These are phyloP conservation scores for Xerocomellus intermedius DNA, from an alignment of 768 basidiomycete genomes.

Conservation along the genomic window DNA sequence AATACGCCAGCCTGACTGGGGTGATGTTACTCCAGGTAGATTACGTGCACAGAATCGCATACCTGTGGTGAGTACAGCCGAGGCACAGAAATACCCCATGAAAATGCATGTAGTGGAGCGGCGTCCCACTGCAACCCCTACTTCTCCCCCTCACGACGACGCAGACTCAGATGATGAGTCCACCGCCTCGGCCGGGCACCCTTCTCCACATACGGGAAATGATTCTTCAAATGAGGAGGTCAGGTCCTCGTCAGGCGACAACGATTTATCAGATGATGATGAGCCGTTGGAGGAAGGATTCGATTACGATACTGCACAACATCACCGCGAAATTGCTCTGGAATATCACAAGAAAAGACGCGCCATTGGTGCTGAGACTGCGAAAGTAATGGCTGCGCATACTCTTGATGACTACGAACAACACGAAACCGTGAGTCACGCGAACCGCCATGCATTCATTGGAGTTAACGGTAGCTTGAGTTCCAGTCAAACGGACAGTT, in stretches of 20 bases:
- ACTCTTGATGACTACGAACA: constrained; percentile 43
- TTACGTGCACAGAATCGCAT: constrained; percentile 41
- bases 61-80: constrained; percentile 30
- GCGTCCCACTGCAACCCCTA: constrained; percentile 34
- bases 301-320: constrained; percentile 60
- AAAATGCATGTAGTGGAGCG: constrained; percentile 71
- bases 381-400: constrained; percentile 49
- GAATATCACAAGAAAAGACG: constrained; percentile 66
- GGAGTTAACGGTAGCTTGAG: neutral
- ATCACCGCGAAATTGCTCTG: constrained; percentile 73
- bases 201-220: constrained; percentile 36
- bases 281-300: constrained; percentile 47
- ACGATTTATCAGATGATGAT: constrained; percentile 36
- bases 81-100: constrained; percentile 50
- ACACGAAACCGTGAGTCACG: constrained; percentile 42
- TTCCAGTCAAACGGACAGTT: constrained; percentile 45
- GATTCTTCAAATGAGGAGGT: constrained; percentile 21
- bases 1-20: constrained; percentile 40
- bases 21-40: constrained; percentile 53
- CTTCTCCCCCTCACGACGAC: constrained; percentile 6
- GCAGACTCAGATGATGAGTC: constrained; percentile 75
- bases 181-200: constrained; percentile 31
- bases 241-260: constrained; percentile 22
- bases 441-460: constrained; percentile 1
- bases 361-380: constrained; percentile 52